Percentiles rank a stretch among this genome's conserved stretches.
phyloP scores from a whole-genome alignment of 805 yeast genomes.

The Suhomyces sp. region DNA sequence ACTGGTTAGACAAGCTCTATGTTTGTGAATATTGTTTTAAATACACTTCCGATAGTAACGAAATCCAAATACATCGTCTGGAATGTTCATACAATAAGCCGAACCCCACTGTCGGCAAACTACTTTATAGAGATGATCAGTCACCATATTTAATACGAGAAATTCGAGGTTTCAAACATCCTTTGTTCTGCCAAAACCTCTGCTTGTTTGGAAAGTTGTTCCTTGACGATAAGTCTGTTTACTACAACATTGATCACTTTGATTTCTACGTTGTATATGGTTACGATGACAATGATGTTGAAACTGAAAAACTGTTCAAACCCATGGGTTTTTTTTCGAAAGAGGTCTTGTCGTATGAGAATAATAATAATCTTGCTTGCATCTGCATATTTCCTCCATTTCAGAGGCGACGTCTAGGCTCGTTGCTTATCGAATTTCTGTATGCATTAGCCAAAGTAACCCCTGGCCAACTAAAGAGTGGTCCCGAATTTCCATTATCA shows the following conservation, averaged over 20 bases:
- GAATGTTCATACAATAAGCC: slow-evolving; percentile 36
- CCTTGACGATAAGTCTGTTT: slow-evolving; percentile 85
- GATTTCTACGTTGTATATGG: slow-evolving; percentile 77
- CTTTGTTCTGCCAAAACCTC: slow-evolving; percentile 74
- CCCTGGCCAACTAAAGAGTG: slow-evolving; percentile 62
- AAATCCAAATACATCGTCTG: slow-evolving; percentile 49
- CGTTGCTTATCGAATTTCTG: slow-evolving; percentile 76
- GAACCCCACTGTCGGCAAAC: slow-evolving; percentile 56
- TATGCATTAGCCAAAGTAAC: slow-evolving; percentile 61
- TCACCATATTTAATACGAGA: slow-evolving; percentile 51
- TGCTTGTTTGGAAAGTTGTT: slow-evolving; percentile 85
- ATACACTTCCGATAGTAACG: slow-evolving; percentile 52
- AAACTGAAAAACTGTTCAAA: slow-evolving; percentile 13
- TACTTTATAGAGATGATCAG: slow-evolving; percentile 60
- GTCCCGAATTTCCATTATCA: slow-evolving; percentile 91
- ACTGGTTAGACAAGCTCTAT: slow-evolving; percentile 60
- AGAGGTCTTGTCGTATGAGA: slow-evolving; percentile 74
- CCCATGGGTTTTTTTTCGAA: slow-evolving; percentile 94
- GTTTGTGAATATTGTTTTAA: slow-evolving; percentile 86
- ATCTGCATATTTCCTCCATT: slow-evolving; percentile 90
- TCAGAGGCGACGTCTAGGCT: slow-evolving; percentile 75
- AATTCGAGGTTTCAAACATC: slow-evolving; percentile 63
- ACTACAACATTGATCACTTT: slow-evolving; percentile 72
- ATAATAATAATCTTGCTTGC: slow-evolving; percentile 81
- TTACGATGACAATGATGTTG: slow-evolving; percentile 18